These are phyloP conservation scores for Dothidotthia symphoricarpi DNA, from an alignment of 2,329 filamentous ascomycete species.

Conservation along the genomic window DNA sequence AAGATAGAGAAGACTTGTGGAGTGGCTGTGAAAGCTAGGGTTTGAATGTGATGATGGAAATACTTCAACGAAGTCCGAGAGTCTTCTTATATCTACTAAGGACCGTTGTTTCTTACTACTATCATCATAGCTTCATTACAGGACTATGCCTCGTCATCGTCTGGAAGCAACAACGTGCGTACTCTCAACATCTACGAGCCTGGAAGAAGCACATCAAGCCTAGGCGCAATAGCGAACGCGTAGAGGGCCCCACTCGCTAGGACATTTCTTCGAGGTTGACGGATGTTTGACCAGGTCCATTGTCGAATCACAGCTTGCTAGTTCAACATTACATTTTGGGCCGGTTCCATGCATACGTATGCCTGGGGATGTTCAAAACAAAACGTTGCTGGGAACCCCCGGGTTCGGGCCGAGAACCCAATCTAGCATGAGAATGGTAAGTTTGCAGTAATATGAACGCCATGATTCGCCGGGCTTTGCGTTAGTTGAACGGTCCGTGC, in stretches of 20 bases:
- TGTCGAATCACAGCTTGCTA: slow-evolving; percentile 1
- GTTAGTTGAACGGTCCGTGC: slow-evolving; percentile 1
- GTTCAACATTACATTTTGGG: slow-evolving; percentile 4
- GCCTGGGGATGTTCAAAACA: slow-evolving; percentile 13
- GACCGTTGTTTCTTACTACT: neutral
- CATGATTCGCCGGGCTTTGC: neutral
- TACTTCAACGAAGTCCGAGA: neutral
- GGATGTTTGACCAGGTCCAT: neutral
- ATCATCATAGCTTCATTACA: neutral
- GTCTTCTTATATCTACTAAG: neutral
- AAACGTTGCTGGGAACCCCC: slow-evolving; percentile 2
- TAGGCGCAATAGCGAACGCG: slow-evolving; percentile 7
- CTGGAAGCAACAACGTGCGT: slow-evolving; percentile 11
- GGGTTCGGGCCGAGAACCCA: slow-evolving; percentile 1
- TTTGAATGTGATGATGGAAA: neutral
- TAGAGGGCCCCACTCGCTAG: slow-evolving; percentile 3
- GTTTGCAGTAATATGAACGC: neutral
- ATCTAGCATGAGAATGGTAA: slow-evolving; percentile 3
- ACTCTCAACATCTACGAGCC: slow-evolving; percentile 2
- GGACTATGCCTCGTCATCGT: slow-evolving; percentile 6
- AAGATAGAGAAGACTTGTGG: neutral
- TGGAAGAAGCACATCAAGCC: slow-evolving; percentile 5
- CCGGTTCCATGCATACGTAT: slow-evolving; percentile 10
- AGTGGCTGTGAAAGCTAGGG: neutral
- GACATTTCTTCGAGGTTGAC: slow-evolving; percentile 1